Percentiles rank a stretch among this genome's conserved stretches.
Conservation (phyloP, 768 basidiomycete genomes). For the Erythrobasidium yunnanense region DNA sequence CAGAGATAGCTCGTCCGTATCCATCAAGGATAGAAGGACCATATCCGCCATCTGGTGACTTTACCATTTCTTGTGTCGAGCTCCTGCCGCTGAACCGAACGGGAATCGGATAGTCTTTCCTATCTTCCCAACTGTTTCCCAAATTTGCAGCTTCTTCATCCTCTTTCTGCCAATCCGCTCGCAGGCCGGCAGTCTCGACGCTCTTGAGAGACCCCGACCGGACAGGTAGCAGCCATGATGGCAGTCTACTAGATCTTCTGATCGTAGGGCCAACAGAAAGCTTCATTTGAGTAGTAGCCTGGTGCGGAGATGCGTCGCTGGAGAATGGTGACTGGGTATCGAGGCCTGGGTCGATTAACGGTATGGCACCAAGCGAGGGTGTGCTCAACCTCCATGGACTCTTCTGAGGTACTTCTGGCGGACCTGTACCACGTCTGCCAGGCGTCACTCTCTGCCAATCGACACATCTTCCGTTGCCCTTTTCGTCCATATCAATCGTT, state of each 20-base stretch:
- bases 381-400: not conserved
- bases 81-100: not conserved
- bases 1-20: not conserved
- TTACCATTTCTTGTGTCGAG: too few relatives aligned
- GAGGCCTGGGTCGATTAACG: not conserved
- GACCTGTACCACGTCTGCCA: not conserved
- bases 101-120: not conserved
- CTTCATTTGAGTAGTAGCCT: not conserved
- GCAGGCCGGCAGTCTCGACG: not conserved
- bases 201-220: not conserved
- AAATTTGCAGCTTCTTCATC: not conserved
- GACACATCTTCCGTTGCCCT: too few relatives aligned
- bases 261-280: conserved; percentile 1
- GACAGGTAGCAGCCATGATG: not conserved
- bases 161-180: not conserved
- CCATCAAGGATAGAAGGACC: too few relatives aligned
- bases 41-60: too few relatives aligned
- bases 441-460: not conserved
- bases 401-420: not conserved
- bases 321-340: not conserved
- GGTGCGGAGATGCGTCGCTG: not conserved
- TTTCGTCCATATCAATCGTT: too few relatives aligned
- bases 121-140: not conserved
- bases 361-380: too few relatives aligned
- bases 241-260: not conserved